These are phyloP conservation scores for Talaromyces amestolkiae DNA, from an alignment of 2,329 filamentous ascomycete genomes.

Conservation along the genomic window DNA sequence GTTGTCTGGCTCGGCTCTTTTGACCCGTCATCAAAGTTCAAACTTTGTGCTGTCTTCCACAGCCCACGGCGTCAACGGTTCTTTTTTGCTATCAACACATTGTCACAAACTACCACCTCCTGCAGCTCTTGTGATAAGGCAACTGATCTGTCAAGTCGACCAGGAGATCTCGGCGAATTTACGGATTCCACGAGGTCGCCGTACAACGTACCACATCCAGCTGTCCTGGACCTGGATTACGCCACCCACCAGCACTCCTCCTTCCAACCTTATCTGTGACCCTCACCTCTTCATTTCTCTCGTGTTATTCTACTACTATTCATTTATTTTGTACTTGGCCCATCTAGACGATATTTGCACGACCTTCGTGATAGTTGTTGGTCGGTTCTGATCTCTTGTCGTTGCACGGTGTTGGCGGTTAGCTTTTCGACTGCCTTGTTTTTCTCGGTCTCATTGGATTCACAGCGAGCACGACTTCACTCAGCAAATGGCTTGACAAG, in stretches of 20 bases:
- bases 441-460: background rate
- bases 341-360: background rate
- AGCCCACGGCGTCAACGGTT: background rate
- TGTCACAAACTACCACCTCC: background rate
- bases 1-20: background rate
- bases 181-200: conserved; percentile 7
- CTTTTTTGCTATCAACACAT: background rate
- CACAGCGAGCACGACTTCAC: background rate
- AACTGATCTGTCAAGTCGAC: background rate
- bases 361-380: background rate
- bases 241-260: conserved; percentile 9
- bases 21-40: background rate
- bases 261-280: conserved; percentile 1
- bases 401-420: background rate
- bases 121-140: background rate
- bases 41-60: background rate
- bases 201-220: conserved; percentile 2
- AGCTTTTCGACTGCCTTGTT: background rate
- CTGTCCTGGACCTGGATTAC: conserved; percentile 1
- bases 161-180: background rate
- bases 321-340: background rate
- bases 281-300: background rate
- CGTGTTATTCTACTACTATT: background rate
- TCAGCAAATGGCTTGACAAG: conserved; percentile 11
- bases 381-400: background rate